Percentiles rank a stretch among this genome's conserved stretches.
Evolutionary conservation across 169 alveolate species (phyloP).

Genomic region (Cyclospora cayetanensis): DNA sequence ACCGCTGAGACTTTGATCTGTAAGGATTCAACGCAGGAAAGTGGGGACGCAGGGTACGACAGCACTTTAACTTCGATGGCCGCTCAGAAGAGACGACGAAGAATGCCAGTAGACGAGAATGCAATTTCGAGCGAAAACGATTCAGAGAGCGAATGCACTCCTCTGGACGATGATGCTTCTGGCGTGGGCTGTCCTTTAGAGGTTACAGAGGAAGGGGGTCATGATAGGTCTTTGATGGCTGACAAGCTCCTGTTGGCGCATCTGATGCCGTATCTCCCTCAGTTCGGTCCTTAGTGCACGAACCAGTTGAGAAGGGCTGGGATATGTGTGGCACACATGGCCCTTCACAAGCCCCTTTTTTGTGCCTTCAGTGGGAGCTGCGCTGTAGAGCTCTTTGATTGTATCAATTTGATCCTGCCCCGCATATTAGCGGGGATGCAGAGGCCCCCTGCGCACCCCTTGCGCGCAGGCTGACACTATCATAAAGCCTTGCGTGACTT

Average conservation of each 20-base stretch:
- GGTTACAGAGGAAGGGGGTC: conserved; percentile 15
- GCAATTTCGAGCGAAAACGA: conserved; percentile 8
- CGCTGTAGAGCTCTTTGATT: not conserved
- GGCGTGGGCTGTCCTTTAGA: not conserved
- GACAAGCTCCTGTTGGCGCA: conserved; percentile 58
- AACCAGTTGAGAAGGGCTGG: not conserved
- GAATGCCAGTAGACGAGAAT: not conserved
- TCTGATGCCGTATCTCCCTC: conserved; percentile 61
- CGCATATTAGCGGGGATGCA: conserved; percentile 5
- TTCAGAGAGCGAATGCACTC: conserved; percentile 9
- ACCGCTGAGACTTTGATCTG: not conserved
- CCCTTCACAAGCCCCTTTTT: not conserved
- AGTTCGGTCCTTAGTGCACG: conserved; percentile 7
- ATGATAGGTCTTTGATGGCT: conserved; percentile 45
- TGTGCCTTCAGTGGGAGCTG: conserved; percentile 1
- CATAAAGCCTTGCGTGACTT: not conserved
- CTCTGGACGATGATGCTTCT: not conserved
- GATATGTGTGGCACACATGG: not conserved
- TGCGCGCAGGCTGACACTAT: conserved; percentile 12
- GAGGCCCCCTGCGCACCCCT: not conserved
- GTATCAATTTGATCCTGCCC: conserved; percentile 4
- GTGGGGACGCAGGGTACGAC: not conserved
- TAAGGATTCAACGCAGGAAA: not conserved
- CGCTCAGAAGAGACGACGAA: not conserved
- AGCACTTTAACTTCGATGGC: not conserved